Evolutionary conservation across 108 stramenopile species (phyloP).

Genomic region (Bacterosira constricta): DNA sequence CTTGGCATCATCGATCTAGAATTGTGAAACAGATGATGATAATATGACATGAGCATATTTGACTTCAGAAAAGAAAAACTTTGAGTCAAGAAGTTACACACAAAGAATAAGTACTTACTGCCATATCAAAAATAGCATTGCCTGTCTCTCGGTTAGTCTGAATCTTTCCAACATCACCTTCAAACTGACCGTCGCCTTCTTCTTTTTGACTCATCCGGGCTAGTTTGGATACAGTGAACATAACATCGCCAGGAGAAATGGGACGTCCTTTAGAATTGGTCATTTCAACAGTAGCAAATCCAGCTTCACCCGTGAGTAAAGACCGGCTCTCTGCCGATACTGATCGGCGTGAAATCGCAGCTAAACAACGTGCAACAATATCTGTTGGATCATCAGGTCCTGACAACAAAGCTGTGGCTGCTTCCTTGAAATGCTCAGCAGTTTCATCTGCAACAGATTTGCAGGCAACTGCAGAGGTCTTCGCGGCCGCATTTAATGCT

Average conservation of each 20-base stretch:
- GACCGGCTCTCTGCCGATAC: slow-evolving; percentile 72
- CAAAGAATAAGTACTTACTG: slow-evolving; percentile 46
- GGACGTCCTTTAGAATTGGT: slow-evolving; percentile 57
- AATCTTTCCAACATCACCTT: slow-evolving; percentile 86
- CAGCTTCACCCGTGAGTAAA: slow-evolving; percentile 84
- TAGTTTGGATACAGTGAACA: slow-evolving; percentile 87
- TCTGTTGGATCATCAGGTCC: slow-evolving; percentile 50
- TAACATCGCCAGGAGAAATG: slow-evolving; percentile 81
- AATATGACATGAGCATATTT: neutral
- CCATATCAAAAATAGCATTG: slow-evolving; percentile 85
- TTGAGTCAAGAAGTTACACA: neutral
- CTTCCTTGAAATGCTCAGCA: slow-evolving; percentile 75
- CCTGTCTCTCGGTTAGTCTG: slow-evolving; percentile 70
- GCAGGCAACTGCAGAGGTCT: slow-evolving; percentile 84
- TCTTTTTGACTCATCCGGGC: slow-evolving; percentile 71
- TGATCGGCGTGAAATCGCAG: slow-evolving; percentile 82
- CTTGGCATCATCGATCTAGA: slow-evolving; percentile 85
- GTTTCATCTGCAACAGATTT: slow-evolving; percentile 77
- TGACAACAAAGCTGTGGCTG: slow-evolving; percentile 68
- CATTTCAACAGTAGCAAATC: slow-evolving; percentile 84
- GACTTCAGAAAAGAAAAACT: neutral
- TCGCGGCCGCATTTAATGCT: slow-evolving; percentile 81
- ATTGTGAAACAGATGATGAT: neutral
- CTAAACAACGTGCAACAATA: slow-evolving; percentile 87
- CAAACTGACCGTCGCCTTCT: slow-evolving; percentile 66